These are phyloP conservation scores for Geranium rotundifolium DNA, from an alignment of 345 rosid species.

Conservation along the genomic window DNA sequence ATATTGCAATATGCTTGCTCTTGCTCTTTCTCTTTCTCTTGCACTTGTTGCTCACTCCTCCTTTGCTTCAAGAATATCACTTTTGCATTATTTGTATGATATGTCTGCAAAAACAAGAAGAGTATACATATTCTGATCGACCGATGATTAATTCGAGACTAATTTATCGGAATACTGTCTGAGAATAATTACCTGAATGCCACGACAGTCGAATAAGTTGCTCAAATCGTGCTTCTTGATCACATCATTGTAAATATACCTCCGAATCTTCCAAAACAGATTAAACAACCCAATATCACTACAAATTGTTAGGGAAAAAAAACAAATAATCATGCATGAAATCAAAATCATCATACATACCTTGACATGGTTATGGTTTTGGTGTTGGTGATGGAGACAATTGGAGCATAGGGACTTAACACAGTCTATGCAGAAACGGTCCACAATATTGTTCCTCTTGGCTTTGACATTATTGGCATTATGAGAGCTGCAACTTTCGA, in stretches of 20 bases:
- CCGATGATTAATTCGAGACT: no score
- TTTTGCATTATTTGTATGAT: constrained; percentile 23
- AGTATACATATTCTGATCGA: no score
- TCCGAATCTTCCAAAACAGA: constrained; percentile 15
- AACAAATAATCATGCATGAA: no score
- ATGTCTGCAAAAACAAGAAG: constrained; percentile 14
- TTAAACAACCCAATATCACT: background rate
- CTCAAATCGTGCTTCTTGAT: constrained; percentile 24
- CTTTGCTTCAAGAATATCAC: constrained; percentile 24
- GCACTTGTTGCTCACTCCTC: constrained; percentile 11
- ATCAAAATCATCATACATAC: no score
- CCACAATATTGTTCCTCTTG: constrained; percentile 23
- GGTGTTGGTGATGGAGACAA: constrained; percentile 15
- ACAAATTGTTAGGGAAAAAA: no score
- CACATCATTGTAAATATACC: constrained; percentile 25
- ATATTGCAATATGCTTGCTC: background rate
- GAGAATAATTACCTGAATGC: constrained; percentile 13
- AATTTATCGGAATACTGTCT: no score
- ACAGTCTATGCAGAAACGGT: constrained; percentile 25
- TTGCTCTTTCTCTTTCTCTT: constrained; percentile 1
- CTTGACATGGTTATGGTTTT: constrained; percentile 15
- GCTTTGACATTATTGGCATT: no score
- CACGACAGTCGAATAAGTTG: constrained; percentile 25
- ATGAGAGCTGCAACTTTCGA: constrained; percentile 13
- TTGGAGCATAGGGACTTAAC: constrained; percentile 15